Conservation (phyloP, 2,329 filamentous ascomycete species). For the Lecanicillium sp. region DNA sequence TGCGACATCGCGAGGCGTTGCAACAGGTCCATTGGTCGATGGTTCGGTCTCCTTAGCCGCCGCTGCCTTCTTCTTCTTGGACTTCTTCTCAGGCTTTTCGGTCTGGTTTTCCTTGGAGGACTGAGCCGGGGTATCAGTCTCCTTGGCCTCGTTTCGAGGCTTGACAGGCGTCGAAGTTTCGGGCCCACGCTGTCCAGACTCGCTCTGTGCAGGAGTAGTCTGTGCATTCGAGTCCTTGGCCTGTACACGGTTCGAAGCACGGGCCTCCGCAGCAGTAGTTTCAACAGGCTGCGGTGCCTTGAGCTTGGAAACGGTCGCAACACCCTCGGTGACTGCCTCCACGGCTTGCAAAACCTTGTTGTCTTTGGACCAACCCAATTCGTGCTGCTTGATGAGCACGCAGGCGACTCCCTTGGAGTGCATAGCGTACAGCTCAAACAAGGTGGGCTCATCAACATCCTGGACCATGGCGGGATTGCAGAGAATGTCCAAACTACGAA, state of each 20-base stretch:
- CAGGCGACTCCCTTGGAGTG: conserved; percentile 96
- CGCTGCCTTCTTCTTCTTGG: conserved; percentile 59
- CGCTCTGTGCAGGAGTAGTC: conserved; percentile 16
- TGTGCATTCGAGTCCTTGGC: conserved; percentile 27
- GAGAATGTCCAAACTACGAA: conserved; percentile 86
- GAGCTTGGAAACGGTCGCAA: conserved; percentile 68
- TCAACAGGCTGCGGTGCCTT: conserved; percentile 41
- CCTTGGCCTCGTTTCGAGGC: conserved; percentile 36
- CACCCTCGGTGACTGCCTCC: conserved; percentile 64
- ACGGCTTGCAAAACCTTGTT: conserved; percentile 77
- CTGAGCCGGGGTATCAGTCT: conserved; percentile 34
- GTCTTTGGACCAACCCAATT: conserved; percentile 85
- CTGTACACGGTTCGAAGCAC: conserved; percentile 22
- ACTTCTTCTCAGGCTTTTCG: conserved; percentile 56
- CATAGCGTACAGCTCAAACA: conserved; percentile 96
- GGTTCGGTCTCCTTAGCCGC: conserved; percentile 35
- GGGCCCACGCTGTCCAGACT: conserved; percentile 20
- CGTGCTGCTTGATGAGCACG: conserved; percentile 74
- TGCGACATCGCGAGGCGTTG: conserved; percentile 23
- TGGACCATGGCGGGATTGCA: conserved; percentile 57
- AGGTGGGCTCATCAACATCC: conserved; percentile 58
- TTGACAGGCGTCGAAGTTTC: conserved; percentile 28
- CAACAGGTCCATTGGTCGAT: conserved; percentile 30
- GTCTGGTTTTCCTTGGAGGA: conserved; percentile 28
- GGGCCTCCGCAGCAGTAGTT: conserved; percentile 24